A percentile compares a stretch with the other conserved stretches of the same genome.
Conservation (phyloP, 192 early-diverging fungal genomes). For the Backusella westeae region DNA sequence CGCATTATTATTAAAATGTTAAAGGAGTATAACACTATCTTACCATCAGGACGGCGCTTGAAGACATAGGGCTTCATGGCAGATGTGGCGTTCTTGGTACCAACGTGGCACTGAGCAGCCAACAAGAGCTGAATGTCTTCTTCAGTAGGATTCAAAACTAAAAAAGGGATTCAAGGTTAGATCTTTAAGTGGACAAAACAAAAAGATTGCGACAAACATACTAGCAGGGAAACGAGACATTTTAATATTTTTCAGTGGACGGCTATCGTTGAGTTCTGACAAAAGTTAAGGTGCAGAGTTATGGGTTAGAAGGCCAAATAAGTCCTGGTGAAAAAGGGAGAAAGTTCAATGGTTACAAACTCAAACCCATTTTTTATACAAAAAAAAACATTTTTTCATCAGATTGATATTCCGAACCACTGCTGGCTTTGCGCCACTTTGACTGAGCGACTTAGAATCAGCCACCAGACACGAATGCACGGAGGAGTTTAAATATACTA, state of each 20-base stretch:
- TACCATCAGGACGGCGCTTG: slow-evolving; percentile 95
- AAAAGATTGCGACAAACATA: background rate
- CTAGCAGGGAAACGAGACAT: slow-evolving; percentile 10
- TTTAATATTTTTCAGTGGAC: slow-evolving; percentile 11
- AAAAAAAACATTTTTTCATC: slow-evolving; percentile 9
- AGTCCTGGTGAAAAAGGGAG: slow-evolving; percentile 18
- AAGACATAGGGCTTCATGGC: slow-evolving; percentile 94
- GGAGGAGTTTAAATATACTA: background rate
- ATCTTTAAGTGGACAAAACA: background rate
- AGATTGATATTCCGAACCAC: background rate
- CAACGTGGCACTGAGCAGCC: slow-evolving; percentile 95
- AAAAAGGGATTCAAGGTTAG: background rate
- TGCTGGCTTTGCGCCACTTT: too few relatives aligned
- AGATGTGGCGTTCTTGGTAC: slow-evolving; percentile 93
- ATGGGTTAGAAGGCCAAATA: slow-evolving; percentile 18
- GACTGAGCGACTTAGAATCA: too few relatives aligned
- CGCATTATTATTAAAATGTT: background rate
- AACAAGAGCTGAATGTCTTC: slow-evolving; percentile 92
- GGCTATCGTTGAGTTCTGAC: slow-evolving; percentile 18
- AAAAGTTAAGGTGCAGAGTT: slow-evolving; percentile 19
- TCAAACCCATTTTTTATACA: slow-evolving; percentile 1
- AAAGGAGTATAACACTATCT: background rate
- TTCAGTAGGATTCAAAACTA: slow-evolving; percentile 74
- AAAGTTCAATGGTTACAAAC: background rate
- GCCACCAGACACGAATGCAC: too few relatives aligned